phyloP scores from a whole-genome alignment of 2,329 filamentous ascomycete species.

The Eurotiales sp. region DNA sequence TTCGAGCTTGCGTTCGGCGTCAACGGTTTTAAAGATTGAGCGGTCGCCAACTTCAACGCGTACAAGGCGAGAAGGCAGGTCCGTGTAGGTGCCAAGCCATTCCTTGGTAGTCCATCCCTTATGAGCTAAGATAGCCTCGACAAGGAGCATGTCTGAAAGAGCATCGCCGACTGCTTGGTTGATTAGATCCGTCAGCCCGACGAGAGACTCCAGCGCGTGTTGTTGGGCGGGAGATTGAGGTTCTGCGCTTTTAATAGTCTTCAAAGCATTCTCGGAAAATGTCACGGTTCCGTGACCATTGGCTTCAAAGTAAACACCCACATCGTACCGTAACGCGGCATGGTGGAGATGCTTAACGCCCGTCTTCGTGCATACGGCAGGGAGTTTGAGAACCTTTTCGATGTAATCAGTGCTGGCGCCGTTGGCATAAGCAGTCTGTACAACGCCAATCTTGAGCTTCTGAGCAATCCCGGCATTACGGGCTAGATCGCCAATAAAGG shows the following conservation, averaged over 20 bases:
- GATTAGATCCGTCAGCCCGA: conserved; percentile 82
- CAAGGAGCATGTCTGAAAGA: conserved; percentile 90
- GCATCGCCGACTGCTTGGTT: conserved; percentile 98
- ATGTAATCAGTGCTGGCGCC: conserved; percentile 92
- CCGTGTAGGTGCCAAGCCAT: conserved; percentile 89
- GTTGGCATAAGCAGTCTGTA: conserved; percentile 98
- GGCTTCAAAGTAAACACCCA: conserved; percentile 97
- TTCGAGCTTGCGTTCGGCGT: conserved; percentile 84
- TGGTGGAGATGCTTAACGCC: conserved; percentile 98
- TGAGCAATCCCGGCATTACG: conserved; percentile 72
- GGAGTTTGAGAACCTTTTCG: conserved; percentile 78
- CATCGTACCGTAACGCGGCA: conserved; percentile 89
- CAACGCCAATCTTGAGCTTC: conserved; percentile 84
- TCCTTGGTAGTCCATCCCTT: conserved; percentile 87
- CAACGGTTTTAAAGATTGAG: conserved; percentile 78
- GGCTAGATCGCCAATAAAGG: conserved; percentile 87
- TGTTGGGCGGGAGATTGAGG: conserved; percentile 90
- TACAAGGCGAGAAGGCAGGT: conserved; percentile 92
- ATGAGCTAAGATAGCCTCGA: conserved; percentile 93
- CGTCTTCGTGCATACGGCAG: conserved; percentile 88
- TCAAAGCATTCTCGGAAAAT: conserved; percentile 80
- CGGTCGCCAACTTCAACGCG: conserved; percentile 87
- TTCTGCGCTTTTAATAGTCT: conserved; percentile 71
- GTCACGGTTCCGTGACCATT: conserved; percentile 97
- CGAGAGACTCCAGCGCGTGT: conserved; percentile 79